Conservation (phyloP, 2,329 filamentous ascomycete species). For the Chalaropsis ovoidea region DNA sequence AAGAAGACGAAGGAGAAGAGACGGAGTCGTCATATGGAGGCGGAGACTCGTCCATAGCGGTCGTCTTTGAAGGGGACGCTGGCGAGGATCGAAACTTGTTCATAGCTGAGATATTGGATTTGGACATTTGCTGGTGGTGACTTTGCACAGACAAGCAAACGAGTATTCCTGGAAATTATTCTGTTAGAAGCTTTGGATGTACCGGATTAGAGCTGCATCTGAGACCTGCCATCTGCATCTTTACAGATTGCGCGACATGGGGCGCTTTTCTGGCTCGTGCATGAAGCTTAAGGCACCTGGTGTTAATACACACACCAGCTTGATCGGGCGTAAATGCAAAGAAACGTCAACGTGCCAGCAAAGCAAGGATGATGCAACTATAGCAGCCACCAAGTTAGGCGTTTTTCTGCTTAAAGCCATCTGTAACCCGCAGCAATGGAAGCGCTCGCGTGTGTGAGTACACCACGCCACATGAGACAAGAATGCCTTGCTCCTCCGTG, state of each 20-base stretch:
- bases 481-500: too few relatives aligned
- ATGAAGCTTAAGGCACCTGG: neutral
- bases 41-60: conserved; percentile 8
- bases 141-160: too few relatives aligned
- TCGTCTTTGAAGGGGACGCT: neutral
- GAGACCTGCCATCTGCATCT: neutral
- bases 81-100: neutral
- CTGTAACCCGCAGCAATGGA: neutral
- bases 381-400: neutral
- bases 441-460: neutral
- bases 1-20: neutral
- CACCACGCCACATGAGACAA: too few relatives aligned
- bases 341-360: too few relatives aligned
- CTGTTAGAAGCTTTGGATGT: too few relatives aligned
- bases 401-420: neutral
- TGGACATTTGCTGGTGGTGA: neutral
- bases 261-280: neutral
- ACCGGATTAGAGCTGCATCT: too few relatives aligned
- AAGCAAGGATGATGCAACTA: neutral
- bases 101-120: neutral
- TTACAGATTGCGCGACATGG: neutral
- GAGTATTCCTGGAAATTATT: too few relatives aligned
- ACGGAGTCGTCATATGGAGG: neutral
- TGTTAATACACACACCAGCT: neutral
- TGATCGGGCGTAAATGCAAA: neutral